Conservation (phyloP, 2,329 filamentous ascomycete genomes). For the Cercospora citrullina region DNA sequence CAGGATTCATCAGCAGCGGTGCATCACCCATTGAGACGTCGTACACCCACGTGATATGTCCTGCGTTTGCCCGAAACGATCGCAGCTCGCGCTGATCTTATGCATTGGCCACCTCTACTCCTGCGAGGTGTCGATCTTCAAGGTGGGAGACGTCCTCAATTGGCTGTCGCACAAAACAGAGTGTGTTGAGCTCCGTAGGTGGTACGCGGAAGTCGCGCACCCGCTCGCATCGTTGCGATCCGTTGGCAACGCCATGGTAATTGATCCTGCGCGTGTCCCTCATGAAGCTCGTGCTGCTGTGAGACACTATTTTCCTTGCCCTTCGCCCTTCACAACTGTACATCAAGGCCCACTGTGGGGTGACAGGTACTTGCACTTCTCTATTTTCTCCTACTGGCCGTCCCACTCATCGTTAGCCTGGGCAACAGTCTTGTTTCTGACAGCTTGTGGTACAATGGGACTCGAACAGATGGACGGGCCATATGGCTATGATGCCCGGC, state of each 20-base stretch:
- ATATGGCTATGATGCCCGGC: conserved; percentile 5
- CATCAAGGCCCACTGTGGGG: not conserved
- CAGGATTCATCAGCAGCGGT: not conserved
- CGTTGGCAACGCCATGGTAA: not conserved
- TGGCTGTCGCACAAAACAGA: conserved; percentile 3
- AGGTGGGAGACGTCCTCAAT: not conserved
- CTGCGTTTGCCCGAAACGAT: conserved; percentile 6
- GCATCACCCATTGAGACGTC: not conserved
- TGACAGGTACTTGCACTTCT: not conserved
- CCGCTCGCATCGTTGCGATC: conserved; percentile 8
- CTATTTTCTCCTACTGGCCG: not conserved
- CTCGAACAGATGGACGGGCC: conserved; percentile 10
- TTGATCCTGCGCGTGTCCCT: conserved; percentile 1
- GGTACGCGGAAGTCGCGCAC: conserved; percentile 8
- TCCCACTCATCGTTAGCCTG: not conserved
- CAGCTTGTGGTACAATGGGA: not conserved
- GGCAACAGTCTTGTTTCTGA: not conserved
- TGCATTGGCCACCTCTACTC: conserved; percentile 9
- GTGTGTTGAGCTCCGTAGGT: conserved; percentile 7
- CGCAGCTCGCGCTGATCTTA: not conserved
- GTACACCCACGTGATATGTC: not conserved
- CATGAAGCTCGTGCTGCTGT: not conserved
- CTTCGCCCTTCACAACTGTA: not conserved
- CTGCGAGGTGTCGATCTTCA: conserved; percentile 6
- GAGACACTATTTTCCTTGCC: not conserved